Percentiles rank a stretch among this genome's conserved stretches.
Conservation (phyloP, 805 yeast genomes). For the Ogataea wickerhamii region DNA sequence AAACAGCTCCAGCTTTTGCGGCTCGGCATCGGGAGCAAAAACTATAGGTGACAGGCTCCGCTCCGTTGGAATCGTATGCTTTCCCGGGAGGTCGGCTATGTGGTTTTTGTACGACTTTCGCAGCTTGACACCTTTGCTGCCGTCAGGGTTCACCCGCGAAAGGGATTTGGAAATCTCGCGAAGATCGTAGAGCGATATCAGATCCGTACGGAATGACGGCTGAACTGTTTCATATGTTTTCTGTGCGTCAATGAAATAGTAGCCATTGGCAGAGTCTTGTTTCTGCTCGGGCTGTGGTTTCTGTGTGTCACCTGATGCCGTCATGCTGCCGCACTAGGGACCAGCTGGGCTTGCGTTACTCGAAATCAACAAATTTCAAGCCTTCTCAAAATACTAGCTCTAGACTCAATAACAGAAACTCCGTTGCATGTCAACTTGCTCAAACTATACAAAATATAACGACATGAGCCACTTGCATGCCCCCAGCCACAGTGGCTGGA, state of each 20-base stretch:
- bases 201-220: constrained; percentile 73
- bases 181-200: constrained; percentile 66
- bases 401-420: too few relatives aligned
- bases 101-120: constrained; percentile 95
- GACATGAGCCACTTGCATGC: too few relatives aligned
- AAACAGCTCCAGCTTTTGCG: constrained; percentile 41
- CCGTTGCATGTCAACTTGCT: too few relatives aligned
- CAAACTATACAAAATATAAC: too few relatives aligned
- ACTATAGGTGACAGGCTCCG: constrained; percentile 37
- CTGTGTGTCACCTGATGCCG: too few relatives aligned
- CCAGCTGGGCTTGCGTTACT: too few relatives aligned
- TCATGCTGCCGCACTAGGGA: too few relatives aligned
- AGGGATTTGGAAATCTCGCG: constrained; percentile 69
- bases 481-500: too few relatives aligned
- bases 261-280: constrained; percentile 5
- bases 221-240: constrained; percentile 39
- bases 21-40: constrained; percentile 33
- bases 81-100: constrained; percentile 80
- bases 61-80: constrained; percentile 59
- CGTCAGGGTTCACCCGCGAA: constrained; percentile 83
- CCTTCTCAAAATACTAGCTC: too few relatives aligned
- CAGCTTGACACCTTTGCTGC: constrained; percentile 86
- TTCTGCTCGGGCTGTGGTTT: too few relatives aligned
- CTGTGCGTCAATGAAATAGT: constrained; percentile 31
- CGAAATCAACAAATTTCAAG: too few relatives aligned